phyloP scores from a whole-genome alignment of 2,329 filamentous ascomycete genomes.

The Exophiala viscosa region DNA sequence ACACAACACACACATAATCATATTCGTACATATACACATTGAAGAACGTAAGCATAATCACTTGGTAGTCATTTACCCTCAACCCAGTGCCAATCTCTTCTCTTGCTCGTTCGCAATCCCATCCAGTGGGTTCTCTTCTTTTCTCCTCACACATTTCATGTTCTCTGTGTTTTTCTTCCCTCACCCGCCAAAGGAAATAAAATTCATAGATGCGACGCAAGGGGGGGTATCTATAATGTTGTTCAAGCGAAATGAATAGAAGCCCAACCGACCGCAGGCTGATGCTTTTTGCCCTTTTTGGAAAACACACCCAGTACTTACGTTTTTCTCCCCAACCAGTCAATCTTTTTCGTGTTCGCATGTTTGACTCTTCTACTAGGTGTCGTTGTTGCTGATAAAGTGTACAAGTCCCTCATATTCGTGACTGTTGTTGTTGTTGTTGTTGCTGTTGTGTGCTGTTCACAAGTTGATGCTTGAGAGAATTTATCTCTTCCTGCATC shows the following conservation, averaged over 20 bases:
- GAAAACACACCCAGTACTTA: background rate
- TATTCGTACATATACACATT: constrained; percentile 6
- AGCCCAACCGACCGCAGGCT: background rate
- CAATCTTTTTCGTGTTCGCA: constrained; percentile 11
- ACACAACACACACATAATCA: background rate
- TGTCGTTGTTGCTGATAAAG: background rate
- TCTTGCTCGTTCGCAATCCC: background rate
- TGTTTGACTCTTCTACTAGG: background rate
- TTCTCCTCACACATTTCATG: background rate
- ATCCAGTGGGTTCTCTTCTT: background rate
- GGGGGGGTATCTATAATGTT: constrained; percentile 21
- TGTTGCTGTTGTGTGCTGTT: constrained; percentile 14
- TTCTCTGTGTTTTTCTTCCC: background rate
- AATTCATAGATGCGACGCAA: constrained; percentile 10
- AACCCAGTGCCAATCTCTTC: background rate
- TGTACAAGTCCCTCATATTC: background rate
- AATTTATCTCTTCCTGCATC: constrained; percentile 41
- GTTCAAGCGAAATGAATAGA: constrained; percentile 14
- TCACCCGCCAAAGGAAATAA: background rate
- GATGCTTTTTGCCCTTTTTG: background rate
- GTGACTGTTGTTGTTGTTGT: constrained; percentile 17
- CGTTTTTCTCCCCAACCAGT: background rate
- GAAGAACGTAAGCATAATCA: background rate
- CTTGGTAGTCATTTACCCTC: background rate
- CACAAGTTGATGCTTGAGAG: constrained; percentile 39